A percentile compares a stretch with the other conserved stretches of the same genome.
These are phyloP conservation scores for Yamadazyma atlantica DNA, from an alignment of 1,139 yeast genomes.

Conservation along the genomic window DNA sequence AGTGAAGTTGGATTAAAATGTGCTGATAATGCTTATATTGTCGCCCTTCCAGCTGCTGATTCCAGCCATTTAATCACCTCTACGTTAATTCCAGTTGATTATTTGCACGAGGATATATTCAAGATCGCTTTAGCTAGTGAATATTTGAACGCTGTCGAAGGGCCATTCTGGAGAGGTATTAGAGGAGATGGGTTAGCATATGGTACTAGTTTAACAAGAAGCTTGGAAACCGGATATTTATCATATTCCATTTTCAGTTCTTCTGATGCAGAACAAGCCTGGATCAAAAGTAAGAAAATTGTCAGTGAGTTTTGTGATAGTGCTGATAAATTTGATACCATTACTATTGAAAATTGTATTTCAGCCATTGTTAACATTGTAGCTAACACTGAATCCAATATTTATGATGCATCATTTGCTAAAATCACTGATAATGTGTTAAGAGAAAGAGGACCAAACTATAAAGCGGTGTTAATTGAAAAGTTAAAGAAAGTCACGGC, in stretches of 20 bases:
- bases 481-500: slow-evolving; percentile 52
- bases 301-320: slow-evolving; percentile 65
- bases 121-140: slow-evolving; percentile 74
- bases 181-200: slow-evolving; percentile 96
- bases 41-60: slow-evolving; percentile 83
- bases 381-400: slow-evolving; percentile 64
- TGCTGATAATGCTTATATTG: slow-evolving; percentile 56
- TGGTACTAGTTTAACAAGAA: slow-evolving; percentile 67
- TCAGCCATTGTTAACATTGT: slow-evolving; percentile 71
- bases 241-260: slow-evolving; percentile 76
- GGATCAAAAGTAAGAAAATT: slow-evolving; percentile 63
- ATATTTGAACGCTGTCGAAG: slow-evolving; percentile 84
- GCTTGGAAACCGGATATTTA: slow-evolving; percentile 67
- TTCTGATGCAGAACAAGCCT: slow-evolving; percentile 76
- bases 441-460: slow-evolving; percentile 69
- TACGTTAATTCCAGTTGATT: slow-evolving; percentile 65
- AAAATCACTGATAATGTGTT: slow-evolving; percentile 68
- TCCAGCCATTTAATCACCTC: slow-evolving; percentile 71
- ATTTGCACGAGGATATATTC: slow-evolving; percentile 64
- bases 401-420: slow-evolving; percentile 60
- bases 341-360: slow-evolving; percentile 67
- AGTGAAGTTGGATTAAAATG: slow-evolving; percentile 60
- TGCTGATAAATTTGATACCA: slow-evolving; percentile 49
- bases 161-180: slow-evolving; percentile 96
- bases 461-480: slow-evolving; percentile 47